A percentile compares a stretch with the other conserved stretches of the same genome.
Conservation (phyloP, 306 rosid species). For the Corylus heterophylla region DNA sequence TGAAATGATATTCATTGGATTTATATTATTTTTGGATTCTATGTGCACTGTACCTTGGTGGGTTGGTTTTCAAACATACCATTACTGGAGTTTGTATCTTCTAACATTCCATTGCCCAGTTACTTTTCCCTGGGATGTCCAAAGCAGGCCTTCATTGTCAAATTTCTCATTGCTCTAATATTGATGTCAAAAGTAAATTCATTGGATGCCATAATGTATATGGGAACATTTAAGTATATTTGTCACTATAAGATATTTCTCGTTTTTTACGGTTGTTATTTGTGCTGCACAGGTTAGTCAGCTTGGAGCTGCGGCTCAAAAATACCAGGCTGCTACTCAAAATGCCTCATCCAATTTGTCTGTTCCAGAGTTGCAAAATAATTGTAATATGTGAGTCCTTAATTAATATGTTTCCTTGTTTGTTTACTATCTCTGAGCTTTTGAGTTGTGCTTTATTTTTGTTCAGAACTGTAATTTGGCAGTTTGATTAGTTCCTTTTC, state of each 20-base stretch:
- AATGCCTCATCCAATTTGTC: constrained; percentile 84
- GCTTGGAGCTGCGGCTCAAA: constrained; percentile 94
- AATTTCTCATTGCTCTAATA: background rate
- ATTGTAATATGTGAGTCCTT: constrained; percentile 85
- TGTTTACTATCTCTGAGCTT: constrained; percentile 13
- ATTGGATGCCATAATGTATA: background rate
- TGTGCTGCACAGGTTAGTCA: constrained; percentile 74
- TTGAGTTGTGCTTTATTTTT: background rate
- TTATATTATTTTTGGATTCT: background rate
- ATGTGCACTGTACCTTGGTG: background rate
- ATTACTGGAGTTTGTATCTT: constrained; percentile 4
- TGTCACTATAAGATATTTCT: constrained; percentile 6
- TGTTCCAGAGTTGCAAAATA: constrained; percentile 86
- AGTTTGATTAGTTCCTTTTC: background rate
- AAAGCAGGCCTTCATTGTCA: background rate
- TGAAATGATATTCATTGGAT: background rate
- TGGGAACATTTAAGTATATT: background rate
- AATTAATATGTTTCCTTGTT: background rate
- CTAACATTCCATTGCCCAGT: background rate
- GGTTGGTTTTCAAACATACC: background rate
- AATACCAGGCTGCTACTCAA: constrained; percentile 91
- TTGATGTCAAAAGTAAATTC: background rate
- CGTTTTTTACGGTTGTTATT: constrained; percentile 16
- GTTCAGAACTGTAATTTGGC: background rate
- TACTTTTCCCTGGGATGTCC: background rate